Evolutionary conservation across 129 eudicot species (phyloP), one percentile per base, ranked within the genome.

Genomic region (Gnaphalium uliginosum): DNA sequence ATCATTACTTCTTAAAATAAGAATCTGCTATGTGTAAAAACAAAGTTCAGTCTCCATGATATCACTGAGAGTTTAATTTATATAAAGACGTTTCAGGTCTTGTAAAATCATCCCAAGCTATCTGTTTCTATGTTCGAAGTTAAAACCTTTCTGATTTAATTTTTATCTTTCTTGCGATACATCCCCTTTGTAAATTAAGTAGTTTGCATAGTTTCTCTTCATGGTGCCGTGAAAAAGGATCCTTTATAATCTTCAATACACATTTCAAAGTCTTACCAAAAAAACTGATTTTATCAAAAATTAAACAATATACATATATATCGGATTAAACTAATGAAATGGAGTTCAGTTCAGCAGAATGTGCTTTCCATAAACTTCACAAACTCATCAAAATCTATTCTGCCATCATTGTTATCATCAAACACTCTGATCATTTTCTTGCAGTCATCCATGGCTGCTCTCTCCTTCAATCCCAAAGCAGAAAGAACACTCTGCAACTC

Each of bases 401-500:
- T 83, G 27, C 86, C 92, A 81, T 88, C 92, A 60, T 73, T 76
- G 23, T 86, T 76, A 2, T 79, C 73, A 83, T 92, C 96, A 73
- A 84, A 81, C 50, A 71, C 87, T 22, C 81, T 78, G 67, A 92
- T 92, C 98, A 92, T 92, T 74, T 78, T 84, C 86, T 79, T 83
- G 79, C 98, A 90, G 21, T 78, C 83, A 41, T 88, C 85, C 57
- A 83, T 43, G 39, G 76, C 76, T 19, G 71, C 78, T 25, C 82
- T 79, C 66, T 83, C 85, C 15, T 70, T 84, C 21, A 90, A 80
- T 13, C 98, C 96, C 68, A 93, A 74, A 81, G 79, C 81, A 70
- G 22, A 29, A 2, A 93, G 73, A 75, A 93, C 91, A 56, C 76
- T 88, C 11, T 83, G 89, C 81, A 93, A 79, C 69, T 93, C 98